phyloP scores from a whole-genome alignment of 2,329 filamentous ascomycete genomes.

The Botrytis cinerea region DNA sequence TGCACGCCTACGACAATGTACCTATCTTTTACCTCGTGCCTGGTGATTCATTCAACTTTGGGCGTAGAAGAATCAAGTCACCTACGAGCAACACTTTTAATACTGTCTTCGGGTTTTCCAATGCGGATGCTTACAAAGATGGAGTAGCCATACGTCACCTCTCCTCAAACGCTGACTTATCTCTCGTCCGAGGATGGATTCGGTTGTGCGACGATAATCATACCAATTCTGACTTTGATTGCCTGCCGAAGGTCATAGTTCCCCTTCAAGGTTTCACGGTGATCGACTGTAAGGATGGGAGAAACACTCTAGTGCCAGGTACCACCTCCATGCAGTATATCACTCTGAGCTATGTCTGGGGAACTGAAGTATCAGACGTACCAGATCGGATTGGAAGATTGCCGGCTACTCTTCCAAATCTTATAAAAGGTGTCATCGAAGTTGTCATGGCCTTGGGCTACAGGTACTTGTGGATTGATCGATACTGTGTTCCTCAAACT shows the following conservation, averaged over 20 bases:
- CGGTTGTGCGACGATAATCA: neutral
- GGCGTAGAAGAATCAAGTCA: no score
- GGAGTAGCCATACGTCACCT: neutral
- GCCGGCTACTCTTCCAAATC: neutral
- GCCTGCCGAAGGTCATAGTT: neutral
- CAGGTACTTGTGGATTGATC: neutral
- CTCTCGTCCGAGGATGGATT: neutral
- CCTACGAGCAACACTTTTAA: accelerated
- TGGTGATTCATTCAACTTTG: no score
- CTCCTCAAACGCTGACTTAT: accelerated
- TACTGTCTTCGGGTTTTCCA: neutral
- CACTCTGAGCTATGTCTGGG: neutral
- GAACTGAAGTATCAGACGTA: neutral
- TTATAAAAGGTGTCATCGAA: neutral
- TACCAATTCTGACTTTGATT: neutral
- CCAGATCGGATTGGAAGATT: neutral
- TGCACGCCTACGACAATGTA: no score
- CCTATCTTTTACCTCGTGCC: no score
- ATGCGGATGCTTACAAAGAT: neutral
- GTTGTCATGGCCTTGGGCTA: neutral
- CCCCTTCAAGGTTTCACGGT: neutral
- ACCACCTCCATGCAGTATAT: accelerated
- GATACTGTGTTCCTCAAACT: neutral
- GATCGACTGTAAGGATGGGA: neutral
- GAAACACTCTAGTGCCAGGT: neutral